Conservation (phyloP, 495 filamentous ascomycete genomes). For the Aspergillus leporis region DNA sequence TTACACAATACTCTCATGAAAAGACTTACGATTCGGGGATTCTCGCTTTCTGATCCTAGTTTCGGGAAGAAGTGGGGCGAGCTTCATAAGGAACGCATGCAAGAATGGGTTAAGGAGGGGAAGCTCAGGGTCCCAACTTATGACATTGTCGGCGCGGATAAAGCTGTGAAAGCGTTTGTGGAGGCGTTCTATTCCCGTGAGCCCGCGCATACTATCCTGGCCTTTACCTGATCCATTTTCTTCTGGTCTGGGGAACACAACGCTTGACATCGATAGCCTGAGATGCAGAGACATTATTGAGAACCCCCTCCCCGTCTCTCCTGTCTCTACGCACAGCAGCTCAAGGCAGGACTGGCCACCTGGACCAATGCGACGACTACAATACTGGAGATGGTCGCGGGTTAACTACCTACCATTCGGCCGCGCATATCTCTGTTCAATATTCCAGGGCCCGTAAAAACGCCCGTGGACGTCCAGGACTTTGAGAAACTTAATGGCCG, state of each 20-base stretch:
- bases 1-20: constrained; percentile 54
- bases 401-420: not conserved
- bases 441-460: not conserved
- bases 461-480: not conserved
- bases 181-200: constrained; percentile 65
- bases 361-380: not conserved
- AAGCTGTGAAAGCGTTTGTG: constrained; percentile 73
- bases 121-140: constrained; percentile 70
- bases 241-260: not conserved
- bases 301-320: not conserved
- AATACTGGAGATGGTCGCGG: not conserved
- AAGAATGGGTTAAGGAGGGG: constrained; percentile 83
- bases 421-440: not conserved
- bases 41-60: constrained; percentile 68
- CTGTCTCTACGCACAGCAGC: not conserved
- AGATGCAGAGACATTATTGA: not conserved
- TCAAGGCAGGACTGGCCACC: not conserved
- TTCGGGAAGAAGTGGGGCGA: constrained; percentile 69
- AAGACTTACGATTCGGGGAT: constrained; percentile 68
- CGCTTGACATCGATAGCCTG: not conserved
- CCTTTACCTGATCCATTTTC: not conserved
- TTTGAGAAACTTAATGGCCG: not conserved
- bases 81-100: constrained; percentile 79
- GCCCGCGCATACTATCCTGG: not conserved
- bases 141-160: constrained; percentile 79